Evolutionary conservation across 805 yeast species (phyloP).

Genomic region (Saccharomycopsis babjevae): DNA sequence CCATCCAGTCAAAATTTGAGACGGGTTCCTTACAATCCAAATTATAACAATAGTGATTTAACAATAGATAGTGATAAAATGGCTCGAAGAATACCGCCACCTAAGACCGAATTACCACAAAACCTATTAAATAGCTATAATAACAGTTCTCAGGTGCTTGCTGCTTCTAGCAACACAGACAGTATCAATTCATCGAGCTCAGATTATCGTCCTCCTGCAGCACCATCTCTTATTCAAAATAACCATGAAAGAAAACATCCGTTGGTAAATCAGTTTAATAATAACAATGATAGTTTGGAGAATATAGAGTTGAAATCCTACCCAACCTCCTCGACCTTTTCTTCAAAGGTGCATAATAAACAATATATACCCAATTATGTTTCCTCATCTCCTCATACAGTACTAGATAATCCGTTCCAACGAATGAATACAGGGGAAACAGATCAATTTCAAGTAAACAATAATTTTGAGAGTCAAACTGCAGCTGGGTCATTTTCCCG

Average conservation of each 20-base stretch:
- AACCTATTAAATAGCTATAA: neutral
- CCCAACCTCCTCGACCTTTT: neutral
- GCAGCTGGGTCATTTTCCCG: neutral
- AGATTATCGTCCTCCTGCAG: neutral
- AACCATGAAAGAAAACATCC: neutral
- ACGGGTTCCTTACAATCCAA: neutral
- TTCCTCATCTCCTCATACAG: neutral
- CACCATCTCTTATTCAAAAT: neutral
- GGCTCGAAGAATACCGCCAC: neutral
- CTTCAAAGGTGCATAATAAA: neutral
- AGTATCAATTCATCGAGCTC: neutral
- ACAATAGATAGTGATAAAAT: neutral
- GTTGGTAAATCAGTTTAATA: neutral
- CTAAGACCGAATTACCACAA: neutral
- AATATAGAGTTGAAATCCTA: neutral
- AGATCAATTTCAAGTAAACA: neutral
- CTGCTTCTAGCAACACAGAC: neutral
- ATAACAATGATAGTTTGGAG: neutral
- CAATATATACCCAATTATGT: neutral
- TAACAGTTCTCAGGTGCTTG: neutral
- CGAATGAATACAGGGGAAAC: neutral
- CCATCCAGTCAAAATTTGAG: neutral
- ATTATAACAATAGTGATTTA: neutral
- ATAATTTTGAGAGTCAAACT: neutral
- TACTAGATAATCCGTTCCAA: neutral